Conservation (phyloP, 345 rosid species). For the Cardamine resedifolia region DNA sequence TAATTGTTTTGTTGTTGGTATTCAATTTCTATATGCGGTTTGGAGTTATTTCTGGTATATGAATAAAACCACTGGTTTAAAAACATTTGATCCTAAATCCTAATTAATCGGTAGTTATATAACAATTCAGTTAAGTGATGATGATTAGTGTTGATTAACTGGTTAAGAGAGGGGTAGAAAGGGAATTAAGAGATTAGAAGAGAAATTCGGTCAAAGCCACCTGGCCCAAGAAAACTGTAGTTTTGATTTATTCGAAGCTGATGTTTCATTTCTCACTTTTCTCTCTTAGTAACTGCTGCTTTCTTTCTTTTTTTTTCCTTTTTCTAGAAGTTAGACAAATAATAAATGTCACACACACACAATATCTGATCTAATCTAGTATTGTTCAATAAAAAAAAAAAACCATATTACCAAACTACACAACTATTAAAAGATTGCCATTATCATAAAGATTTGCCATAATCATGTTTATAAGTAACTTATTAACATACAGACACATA, state of each 20-base stretch:
- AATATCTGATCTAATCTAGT: background rate
- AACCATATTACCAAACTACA: background rate
- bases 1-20: background rate
- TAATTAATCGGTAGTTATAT: background rate
- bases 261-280: conserved; percentile 36
- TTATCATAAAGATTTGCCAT: too few relatives aligned
- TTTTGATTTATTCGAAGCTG: conserved; percentile 57
- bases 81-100: background rate
- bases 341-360: conserved; percentile 28
- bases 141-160: conserved; percentile 5
- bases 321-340: conserved; percentile 17
- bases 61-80: background rate
- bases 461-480: conserved; percentile 24
- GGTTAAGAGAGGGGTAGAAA: conserved; percentile 15
- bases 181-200: conserved; percentile 12
- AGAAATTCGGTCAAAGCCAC: conserved; percentile 62
- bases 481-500: conserved; percentile 14
- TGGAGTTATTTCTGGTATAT: background rate
- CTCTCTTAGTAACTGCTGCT: conserved; percentile 37
- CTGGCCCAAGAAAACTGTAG: conserved; percentile 85
- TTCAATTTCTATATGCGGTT: background rate
- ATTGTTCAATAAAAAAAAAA: background rate
- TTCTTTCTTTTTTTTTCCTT: conserved; percentile 1
- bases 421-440: background rate
- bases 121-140: background rate